These are phyloP conservation scores for Citrus australasica DNA, from an alignment of 345 rosid genomes.

Conservation along the genomic window DNA sequence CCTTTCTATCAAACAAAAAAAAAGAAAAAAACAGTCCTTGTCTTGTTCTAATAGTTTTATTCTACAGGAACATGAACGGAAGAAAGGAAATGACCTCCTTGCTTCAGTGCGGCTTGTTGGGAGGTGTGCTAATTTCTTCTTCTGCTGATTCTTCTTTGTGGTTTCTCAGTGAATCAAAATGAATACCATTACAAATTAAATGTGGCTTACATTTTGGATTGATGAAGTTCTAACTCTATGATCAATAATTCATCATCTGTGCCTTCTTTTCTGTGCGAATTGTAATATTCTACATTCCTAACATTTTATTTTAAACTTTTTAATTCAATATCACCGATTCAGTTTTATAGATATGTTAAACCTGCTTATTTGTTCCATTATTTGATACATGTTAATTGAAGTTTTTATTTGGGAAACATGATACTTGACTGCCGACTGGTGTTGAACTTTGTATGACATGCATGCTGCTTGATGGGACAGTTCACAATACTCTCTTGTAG, in stretches of 20 bases:
- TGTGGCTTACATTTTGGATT: not conserved
- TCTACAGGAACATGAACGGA: conserved; percentile 72
- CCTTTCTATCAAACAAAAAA: not conserved
- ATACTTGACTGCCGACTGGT: not conserved
- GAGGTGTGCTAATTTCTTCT: conserved; percentile 44
- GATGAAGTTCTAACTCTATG: not conserved
- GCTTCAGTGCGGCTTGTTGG: conserved; percentile 86
- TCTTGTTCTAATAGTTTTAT: conserved; percentile 13
- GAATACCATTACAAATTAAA: not conserved
- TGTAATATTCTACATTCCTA: not conserved
- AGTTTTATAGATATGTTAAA: not conserved
- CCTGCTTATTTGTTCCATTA: not conserved
- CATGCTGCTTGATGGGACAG: not conserved
- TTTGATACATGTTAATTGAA: not conserved
- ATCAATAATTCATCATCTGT: not conserved
- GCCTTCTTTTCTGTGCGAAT: not conserved
- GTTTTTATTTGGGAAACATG: not conserved
- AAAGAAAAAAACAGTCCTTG: not conserved
- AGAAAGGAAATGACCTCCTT: conserved; percentile 85
- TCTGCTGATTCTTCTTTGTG: not conserved
- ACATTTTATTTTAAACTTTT: not conserved
- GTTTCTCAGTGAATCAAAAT: not conserved
- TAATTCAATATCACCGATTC: not conserved
- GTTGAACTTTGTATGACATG: not conserved
- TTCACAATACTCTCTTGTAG: not conserved